phyloP scores from a whole-genome alignment of 2,329 filamentous ascomycete genomes.

The Microsporum audouinii region DNA sequence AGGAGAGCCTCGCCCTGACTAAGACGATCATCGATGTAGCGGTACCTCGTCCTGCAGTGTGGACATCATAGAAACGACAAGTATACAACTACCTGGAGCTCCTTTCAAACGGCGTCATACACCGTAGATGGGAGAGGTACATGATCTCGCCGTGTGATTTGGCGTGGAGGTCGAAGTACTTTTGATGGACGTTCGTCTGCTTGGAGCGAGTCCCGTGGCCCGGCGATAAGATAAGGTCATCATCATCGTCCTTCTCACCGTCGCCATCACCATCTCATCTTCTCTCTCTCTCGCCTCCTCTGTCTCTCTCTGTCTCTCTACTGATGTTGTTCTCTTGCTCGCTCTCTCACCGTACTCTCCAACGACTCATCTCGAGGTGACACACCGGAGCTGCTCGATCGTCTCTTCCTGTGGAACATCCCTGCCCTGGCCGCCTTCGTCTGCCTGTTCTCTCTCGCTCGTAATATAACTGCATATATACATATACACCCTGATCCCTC shows the following conservation, averaged over 20 bases:
- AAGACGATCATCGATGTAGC: no score
- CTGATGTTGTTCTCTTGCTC: background rate
- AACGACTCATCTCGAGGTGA: background rate
- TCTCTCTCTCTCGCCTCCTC: background rate
- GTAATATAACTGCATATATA: background rate
- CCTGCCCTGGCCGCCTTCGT: background rate
- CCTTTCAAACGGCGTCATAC: background rate
- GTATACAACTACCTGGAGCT: background rate
- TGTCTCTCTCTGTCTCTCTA: background rate
- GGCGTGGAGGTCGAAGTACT: background rate
- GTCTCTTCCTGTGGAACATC: background rate
- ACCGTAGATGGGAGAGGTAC: background rate
- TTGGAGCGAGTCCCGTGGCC: background rate
- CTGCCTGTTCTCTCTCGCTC: background rate
- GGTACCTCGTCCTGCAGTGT: no score
- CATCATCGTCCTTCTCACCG: background rate
- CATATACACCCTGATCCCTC: background rate
- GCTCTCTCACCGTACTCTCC: background rate
- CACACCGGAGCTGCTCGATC: background rate
- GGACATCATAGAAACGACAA: background rate
- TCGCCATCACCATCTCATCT: background rate
- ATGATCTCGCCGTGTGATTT: conserved; percentile 3
- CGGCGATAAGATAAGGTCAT: conserved; percentile 4
- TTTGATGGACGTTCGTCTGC: background rate
- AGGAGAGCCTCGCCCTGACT: no score